A percentile compares a stretch with the other conserved stretches of the same genome.
Evolutionary conservation across 225 moss, liverwort and hornwort species (phyloP).

Genomic region (Physcomitrium patens): DNA sequence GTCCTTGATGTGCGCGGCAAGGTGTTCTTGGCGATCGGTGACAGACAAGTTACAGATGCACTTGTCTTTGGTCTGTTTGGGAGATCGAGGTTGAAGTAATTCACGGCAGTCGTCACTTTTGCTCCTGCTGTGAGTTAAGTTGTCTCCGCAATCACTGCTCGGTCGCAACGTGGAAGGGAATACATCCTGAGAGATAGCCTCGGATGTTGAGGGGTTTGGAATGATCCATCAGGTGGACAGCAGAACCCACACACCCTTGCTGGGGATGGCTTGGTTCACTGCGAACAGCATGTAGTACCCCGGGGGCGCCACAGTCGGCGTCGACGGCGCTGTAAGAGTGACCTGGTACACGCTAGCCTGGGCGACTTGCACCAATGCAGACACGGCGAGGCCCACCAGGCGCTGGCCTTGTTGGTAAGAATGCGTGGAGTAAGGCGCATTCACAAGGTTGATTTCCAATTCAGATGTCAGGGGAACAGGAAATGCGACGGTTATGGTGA

Average conservation of each 20-base stretch:
- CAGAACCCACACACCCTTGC: conserved; percentile 54
- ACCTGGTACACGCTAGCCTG: conserved; percentile 41
- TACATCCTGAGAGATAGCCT: background rate
- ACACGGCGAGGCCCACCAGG: conserved; percentile 46
- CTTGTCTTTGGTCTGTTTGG: too few relatives aligned
- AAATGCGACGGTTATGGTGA: conserved; percentile 48
- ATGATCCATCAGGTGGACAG: conserved; percentile 32
- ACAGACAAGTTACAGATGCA: too few relatives aligned
- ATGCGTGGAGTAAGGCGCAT: conserved; percentile 76
- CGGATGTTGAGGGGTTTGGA: background rate
- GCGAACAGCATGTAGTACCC: conserved; percentile 62
- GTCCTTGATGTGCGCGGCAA: too few relatives aligned
- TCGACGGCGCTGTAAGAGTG: conserved; percentile 35
- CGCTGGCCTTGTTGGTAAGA: conserved; percentile 84
- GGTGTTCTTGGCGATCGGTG: too few relatives aligned
- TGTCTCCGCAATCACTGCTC: too few relatives aligned
- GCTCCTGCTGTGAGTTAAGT: too few relatives aligned
- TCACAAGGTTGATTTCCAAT: conserved; percentile 62
- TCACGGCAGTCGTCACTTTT: too few relatives aligned
- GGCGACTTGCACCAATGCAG: conserved; percentile 49
- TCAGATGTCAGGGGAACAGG: background rate
- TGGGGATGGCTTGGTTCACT: conserved; percentile 59
- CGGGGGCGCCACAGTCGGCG: conserved; percentile 43
- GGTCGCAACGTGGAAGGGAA: too few relatives aligned
- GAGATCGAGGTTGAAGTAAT: too few relatives aligned